These are phyloP conservation scores for Prunus dulcis DNA, from an alignment of 306 rosid genomes.

Conservation along the genomic window DNA sequence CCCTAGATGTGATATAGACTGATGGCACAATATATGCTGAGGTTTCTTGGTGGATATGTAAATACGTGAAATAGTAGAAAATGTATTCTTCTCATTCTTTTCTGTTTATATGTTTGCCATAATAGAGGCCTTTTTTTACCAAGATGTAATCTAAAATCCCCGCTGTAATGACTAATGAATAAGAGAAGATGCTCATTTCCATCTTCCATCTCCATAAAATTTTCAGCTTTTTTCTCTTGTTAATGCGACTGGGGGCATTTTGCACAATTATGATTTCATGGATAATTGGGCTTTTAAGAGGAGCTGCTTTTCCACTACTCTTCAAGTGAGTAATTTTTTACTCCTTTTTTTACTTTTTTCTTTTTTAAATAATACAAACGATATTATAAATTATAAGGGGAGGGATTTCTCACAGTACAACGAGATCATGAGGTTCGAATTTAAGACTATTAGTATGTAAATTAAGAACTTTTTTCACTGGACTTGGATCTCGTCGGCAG, in stretches of 20 bases:
- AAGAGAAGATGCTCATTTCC: slow-evolving; percentile 16
- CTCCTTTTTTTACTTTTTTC: too few relatives aligned
- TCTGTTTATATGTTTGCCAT: slow-evolving; percentile 59
- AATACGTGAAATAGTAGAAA: slow-evolving; percentile 41
- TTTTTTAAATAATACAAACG: too few relatives aligned
- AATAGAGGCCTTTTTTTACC: slow-evolving; percentile 32
- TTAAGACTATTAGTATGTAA: too few relatives aligned
- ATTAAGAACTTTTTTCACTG: too few relatives aligned
- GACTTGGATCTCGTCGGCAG: neutral
- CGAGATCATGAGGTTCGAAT: too few relatives aligned
- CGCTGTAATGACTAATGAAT: slow-evolving; percentile 51
- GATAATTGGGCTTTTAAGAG: neutral
- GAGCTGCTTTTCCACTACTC: neutral
- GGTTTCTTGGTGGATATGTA: slow-evolving; percentile 43
- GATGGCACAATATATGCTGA: slow-evolving; percentile 17
- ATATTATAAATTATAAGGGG: too few relatives aligned
- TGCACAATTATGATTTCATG: too few relatives aligned
- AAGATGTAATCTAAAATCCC: slow-evolving; percentile 25
- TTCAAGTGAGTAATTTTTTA: too few relatives aligned
- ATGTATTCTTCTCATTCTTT: slow-evolving; percentile 71
- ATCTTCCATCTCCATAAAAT: neutral
- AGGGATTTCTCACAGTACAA: too few relatives aligned
- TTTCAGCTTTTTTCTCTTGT: neutral
- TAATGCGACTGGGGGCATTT: too few relatives aligned
- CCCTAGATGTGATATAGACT: slow-evolving; percentile 33